Percentiles rank a stretch among this genome's conserved stretches.
Evolutionary conservation across 192 early-diverging fungal species (phyloP).

Genomic region (Kickxella alabastrina): DNA sequence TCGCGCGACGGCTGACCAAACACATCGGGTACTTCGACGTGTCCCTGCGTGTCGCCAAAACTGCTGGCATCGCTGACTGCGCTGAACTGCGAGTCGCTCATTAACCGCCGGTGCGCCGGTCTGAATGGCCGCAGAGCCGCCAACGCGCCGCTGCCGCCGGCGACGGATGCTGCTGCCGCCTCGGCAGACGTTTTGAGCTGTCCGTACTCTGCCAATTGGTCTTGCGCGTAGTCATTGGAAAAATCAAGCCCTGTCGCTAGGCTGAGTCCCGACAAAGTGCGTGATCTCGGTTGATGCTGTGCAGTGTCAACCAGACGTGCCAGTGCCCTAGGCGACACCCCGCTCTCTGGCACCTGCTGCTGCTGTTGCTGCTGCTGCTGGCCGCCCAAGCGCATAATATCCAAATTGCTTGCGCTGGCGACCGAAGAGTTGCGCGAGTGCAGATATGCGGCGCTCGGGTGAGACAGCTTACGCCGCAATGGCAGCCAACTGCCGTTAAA

Average conservation of each 20-base stretch:
- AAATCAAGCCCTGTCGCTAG: background rate
- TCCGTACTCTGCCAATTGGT: slow-evolving; percentile 1
- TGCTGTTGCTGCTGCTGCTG: background rate
- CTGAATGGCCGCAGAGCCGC: slow-evolving; percentile 8
- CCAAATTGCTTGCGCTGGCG: slow-evolving; percentile 25
- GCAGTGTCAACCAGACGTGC: background rate
- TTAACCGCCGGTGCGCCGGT: slow-evolving; percentile 22
- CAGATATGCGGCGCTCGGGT: slow-evolving; percentile 40
- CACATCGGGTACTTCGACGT: slow-evolving; percentile 20
- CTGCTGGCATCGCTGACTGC: slow-evolving; percentile 36
- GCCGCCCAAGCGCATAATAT: background rate
- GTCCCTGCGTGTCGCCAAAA: slow-evolving; percentile 37
- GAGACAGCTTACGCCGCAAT: slow-evolving; percentile 32
- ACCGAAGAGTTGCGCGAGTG: slow-evolving; percentile 47
- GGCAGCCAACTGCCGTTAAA: background rate
- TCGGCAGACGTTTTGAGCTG: background rate
- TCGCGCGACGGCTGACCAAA: slow-evolving; percentile 33
- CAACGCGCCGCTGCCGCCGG: background rate
- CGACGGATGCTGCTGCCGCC: background rate
- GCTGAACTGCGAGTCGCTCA: slow-evolving; percentile 46
- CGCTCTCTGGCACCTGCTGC: background rate
- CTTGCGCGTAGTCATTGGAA: too few relatives aligned
- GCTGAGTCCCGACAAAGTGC: background rate
- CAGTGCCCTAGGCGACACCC: slow-evolving; percentile 1
- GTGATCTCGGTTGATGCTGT: slow-evolving; percentile 4